These are phyloP conservation scores for Taphrina pruni DNA, from an alignment of 1,139 yeast genomes.

Conservation along the genomic window DNA sequence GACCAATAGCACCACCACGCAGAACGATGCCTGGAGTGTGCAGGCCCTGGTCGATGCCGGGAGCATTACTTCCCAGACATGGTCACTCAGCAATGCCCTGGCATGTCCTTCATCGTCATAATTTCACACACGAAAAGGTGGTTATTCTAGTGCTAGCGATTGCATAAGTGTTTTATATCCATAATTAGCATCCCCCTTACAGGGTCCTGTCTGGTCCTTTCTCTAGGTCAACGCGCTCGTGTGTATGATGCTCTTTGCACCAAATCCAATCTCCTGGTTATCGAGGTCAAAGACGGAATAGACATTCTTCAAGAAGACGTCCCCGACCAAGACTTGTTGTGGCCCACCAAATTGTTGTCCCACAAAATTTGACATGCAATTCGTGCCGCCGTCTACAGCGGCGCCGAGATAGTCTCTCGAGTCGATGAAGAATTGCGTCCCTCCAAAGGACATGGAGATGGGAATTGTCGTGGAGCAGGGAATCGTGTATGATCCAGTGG, in stretches of 20 bases:
- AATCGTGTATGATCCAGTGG: conserved; percentile 55
- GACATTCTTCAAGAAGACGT: conserved; percentile 63
- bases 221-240: conserved; percentile 1
- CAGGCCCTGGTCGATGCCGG: conserved; percentile 22
- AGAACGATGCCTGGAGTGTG: conserved; percentile 36
- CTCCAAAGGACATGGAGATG: conserved; percentile 56
- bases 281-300: conserved; percentile 67
- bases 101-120: conserved; percentile 11
- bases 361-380: conserved; percentile 71
- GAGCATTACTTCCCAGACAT: not conserved
- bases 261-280: conserved; percentile 61
- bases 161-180: not conserved
- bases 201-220: not conserved
- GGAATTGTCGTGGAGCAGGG: conserved; percentile 59
- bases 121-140: no score
- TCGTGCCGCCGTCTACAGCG: conserved; percentile 54
- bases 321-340: conserved; percentile 61
- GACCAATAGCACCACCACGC: conserved; percentile 25
- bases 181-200: no score
- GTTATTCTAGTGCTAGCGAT: not conserved
- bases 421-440: conserved; percentile 57
- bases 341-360: conserved; percentile 53
- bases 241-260: conserved; percentile 47
- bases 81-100: conserved; percentile 9
- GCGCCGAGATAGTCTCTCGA: conserved; percentile 62